A percentile compares a stretch with the other conserved stretches of the same genome.
These are phyloP conservation scores for Blastocystis sp. DNA, from an alignment of 352 stramenopile genomes.

Conservation along the genomic window DNA sequence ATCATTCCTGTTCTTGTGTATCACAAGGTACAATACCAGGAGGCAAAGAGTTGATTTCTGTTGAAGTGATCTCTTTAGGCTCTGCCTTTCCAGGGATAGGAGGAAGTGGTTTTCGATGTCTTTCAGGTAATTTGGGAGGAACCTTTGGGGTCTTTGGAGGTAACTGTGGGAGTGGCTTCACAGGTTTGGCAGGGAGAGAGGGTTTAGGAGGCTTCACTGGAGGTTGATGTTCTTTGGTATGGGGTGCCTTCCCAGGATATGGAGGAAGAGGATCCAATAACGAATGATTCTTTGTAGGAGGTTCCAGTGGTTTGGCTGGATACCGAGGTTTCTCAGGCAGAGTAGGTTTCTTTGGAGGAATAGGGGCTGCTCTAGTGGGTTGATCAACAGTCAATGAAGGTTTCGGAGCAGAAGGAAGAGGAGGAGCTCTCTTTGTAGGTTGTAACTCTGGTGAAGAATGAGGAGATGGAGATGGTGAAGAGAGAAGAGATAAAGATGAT, in stretches of 20 bases:
- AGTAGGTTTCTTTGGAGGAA: background rate
- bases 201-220: slow-evolving; percentile 15
- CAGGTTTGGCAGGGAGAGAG: background rate
- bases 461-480: too few species aligned
- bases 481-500: too few species aligned
- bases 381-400: background rate
- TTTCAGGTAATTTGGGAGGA: background rate
- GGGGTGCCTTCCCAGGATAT: background rate
- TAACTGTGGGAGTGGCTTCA: background rate
- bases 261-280: background rate
- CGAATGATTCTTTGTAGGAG: too few species aligned
- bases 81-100: background rate
- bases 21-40: background rate
- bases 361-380: background rate
- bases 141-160: background rate
- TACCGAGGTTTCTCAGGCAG: background rate
- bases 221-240: background rate
- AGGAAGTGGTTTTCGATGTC: background rate
- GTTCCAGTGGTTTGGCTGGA: too few species aligned
- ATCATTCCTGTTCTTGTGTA: background rate
- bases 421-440: background rate
- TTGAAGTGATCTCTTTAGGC: background rate
- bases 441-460: background rate
- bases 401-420: slow-evolving; percentile 25
- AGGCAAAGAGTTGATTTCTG: background rate